phyloP scores from a whole-genome alignment of 208 protist species.

The Acanthamoeba culbertsoni region DNA sequence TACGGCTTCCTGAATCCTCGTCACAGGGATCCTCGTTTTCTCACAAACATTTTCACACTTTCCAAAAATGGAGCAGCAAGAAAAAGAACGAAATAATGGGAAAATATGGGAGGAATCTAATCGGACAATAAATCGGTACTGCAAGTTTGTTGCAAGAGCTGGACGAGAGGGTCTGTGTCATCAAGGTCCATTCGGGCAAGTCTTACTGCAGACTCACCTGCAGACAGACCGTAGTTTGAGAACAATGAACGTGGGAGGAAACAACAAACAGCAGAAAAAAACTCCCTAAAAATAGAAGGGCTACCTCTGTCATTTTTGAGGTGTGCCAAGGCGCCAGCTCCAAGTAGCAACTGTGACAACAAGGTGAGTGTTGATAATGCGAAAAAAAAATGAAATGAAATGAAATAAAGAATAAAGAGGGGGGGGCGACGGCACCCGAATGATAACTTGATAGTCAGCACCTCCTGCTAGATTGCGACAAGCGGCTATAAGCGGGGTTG shows the following conservation, averaged over 20 bases:
- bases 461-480: neutral
- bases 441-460: neutral
- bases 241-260: too few relatives aligned
- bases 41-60: too few relatives aligned
- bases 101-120: too few relatives aligned
- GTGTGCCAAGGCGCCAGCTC: neutral
- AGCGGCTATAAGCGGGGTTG: neutral
- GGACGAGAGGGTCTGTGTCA: neutral
- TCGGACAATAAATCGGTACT: neutral
- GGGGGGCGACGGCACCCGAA: too few relatives aligned
- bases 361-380: neutral
- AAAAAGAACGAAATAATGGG: too few relatives aligned
- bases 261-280: neutral
- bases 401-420: too few relatives aligned
- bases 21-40: too few relatives aligned
- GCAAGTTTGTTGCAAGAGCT: neutral
- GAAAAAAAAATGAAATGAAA: too few relatives aligned
- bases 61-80: too few relatives aligned
- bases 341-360: neutral
- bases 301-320: neutral
- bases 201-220: neutral
- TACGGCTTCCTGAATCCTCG: too few relatives aligned
- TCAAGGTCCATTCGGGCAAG: neutral
- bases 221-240: too few relatives aligned
- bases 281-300: neutral